Conservation (phyloP, 176 grass and related monocot species). For the Bothriochloa decipiens region DNA sequence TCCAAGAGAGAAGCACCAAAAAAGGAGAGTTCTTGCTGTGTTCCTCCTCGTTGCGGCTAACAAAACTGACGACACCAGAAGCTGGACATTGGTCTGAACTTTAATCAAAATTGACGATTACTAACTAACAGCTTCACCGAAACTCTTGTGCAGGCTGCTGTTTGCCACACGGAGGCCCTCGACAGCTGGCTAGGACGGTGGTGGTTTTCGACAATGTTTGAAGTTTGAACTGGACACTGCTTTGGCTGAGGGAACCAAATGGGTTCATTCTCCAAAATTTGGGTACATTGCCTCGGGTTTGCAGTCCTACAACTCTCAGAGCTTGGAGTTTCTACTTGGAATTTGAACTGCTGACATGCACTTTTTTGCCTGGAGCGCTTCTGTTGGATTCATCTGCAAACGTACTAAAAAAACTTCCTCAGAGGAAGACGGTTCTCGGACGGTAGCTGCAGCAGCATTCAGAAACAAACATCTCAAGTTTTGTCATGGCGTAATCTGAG, state of each 20-base stretch:
- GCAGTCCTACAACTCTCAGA: neutral
- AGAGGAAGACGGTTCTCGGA: neutral
- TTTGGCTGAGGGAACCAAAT: neutral
- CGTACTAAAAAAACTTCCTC: neutral
- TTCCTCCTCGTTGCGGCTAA: slow-evolving; percentile 19
- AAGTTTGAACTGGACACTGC: neutral
- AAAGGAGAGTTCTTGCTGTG: neutral
- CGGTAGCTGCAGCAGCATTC: neutral
- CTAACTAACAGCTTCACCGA: slow-evolving; percentile 1
- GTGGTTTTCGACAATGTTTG: neutral
- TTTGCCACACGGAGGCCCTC: neutral
- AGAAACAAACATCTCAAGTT: slow-evolving; percentile 1
- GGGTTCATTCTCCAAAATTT: neutral
- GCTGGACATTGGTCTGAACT: neutral
- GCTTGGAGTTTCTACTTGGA: neutral
- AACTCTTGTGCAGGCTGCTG: slow-evolving; percentile 15
- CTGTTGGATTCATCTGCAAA: slow-evolving; percentile 22
- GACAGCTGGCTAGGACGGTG: neutral
- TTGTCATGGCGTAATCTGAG: slow-evolving; percentile 7
- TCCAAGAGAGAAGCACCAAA: slow-evolving; percentile 34
- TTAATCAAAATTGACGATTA: slow-evolving; percentile 9
- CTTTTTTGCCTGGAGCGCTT: neutral
- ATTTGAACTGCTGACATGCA: neutral
- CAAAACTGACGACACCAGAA: too few species aligned
- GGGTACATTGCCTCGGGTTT: neutral